Evolutionary conservation across 23 red algal species (phyloP).

Genomic region (Gracilaria gracilis): DNA sequence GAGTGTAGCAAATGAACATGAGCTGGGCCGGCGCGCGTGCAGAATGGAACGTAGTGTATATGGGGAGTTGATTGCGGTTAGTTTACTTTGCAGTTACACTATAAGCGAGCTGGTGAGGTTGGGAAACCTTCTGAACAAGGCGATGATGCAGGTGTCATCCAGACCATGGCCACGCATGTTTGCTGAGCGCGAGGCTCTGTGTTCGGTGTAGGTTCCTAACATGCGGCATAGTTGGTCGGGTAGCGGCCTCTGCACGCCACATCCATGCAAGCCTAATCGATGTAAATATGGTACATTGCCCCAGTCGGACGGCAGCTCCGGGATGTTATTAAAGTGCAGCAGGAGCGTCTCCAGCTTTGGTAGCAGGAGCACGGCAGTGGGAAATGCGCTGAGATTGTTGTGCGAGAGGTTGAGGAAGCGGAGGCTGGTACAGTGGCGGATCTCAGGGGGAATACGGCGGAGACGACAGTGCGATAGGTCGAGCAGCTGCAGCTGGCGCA

Average conservation of each 20-base stretch:
- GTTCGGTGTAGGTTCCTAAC: constrained; percentile 44
- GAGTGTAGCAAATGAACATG: constrained; percentile 41
- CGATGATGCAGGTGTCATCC: constrained; percentile 21
- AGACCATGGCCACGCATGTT: constrained; percentile 29
- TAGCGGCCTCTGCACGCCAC: constrained; percentile 26
- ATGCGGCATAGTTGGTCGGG: constrained; percentile 59
- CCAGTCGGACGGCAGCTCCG: constrained; percentile 34
- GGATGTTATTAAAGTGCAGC: constrained; percentile 49
- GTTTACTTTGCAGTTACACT: constrained; percentile 24
- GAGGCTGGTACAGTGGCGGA: constrained; percentile 19
- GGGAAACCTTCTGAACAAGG: constrained; percentile 45
- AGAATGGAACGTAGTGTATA: not conserved
- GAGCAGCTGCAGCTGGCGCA: constrained; percentile 15
- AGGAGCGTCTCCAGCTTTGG: constrained; percentile 39
- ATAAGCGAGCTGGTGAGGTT: constrained; percentile 32
- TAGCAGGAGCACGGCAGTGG: constrained; percentile 16
- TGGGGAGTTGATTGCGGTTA: not conserved
- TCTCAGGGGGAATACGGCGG: constrained; percentile 2
- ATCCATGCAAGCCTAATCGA: constrained; percentile 52
- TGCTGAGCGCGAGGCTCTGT: constrained; percentile 18
- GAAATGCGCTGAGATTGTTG: constrained; percentile 37
- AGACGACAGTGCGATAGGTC: constrained; percentile 25
- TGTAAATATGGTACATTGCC: constrained; percentile 40
- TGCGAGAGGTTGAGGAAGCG: constrained; percentile 53
- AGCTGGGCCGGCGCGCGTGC: not conserved